A percentile compares a stretch with the other conserved stretches of the same genome.
phyloP scores from a whole-genome alignment of 768 basidiomycete genomes.

The Mycena olivaceomarginata region DNA sequence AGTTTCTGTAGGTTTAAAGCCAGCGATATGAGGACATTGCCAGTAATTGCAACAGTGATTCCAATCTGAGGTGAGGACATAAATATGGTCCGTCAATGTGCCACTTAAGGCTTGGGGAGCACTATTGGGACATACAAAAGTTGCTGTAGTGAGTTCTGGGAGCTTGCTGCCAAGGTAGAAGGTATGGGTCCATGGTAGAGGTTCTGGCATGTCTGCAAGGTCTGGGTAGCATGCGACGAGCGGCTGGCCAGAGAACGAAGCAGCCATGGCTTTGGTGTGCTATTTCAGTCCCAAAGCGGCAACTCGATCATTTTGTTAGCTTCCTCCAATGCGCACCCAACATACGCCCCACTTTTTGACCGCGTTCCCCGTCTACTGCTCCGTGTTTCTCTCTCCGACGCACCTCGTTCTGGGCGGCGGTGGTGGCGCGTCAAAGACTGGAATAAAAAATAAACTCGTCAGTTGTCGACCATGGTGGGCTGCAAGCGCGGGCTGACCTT shows the following conservation, averaged over 20 bases:
- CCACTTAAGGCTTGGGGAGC: background rate
- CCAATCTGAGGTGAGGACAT: constrained; percentile 69
- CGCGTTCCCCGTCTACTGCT: constrained; percentile 92
- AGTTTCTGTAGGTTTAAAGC: constrained; percentile 96
- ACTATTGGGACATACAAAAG: constrained; percentile 22
- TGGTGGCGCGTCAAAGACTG: constrained; percentile 89
- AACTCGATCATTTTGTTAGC: constrained; percentile 12
- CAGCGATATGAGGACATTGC: constrained; percentile 92
- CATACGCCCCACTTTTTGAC: constrained; percentile 88
- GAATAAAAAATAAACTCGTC: constrained; percentile 96
- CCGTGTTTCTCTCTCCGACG: constrained; percentile 84
- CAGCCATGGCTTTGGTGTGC: background rate
- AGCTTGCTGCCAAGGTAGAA: constrained; percentile 38
- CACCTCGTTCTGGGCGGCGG: constrained; percentile 92
- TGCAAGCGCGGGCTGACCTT: constrained; percentile 23
- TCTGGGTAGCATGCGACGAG: constrained; percentile 37
- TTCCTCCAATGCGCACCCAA: constrained; percentile 81
- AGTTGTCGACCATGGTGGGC: constrained; percentile 50
- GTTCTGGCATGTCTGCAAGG: background rate
- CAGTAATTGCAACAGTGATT: constrained; percentile 87
- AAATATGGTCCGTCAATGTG: constrained; percentile 61
- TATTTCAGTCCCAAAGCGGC: background rate
- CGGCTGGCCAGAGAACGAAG: background rate
- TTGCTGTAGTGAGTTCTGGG: constrained; percentile 38
- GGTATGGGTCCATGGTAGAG: background rate